Evolutionary conservation across 305 asterid species (phyloP).

Genomic region (Andrographis paniculata): DNA sequence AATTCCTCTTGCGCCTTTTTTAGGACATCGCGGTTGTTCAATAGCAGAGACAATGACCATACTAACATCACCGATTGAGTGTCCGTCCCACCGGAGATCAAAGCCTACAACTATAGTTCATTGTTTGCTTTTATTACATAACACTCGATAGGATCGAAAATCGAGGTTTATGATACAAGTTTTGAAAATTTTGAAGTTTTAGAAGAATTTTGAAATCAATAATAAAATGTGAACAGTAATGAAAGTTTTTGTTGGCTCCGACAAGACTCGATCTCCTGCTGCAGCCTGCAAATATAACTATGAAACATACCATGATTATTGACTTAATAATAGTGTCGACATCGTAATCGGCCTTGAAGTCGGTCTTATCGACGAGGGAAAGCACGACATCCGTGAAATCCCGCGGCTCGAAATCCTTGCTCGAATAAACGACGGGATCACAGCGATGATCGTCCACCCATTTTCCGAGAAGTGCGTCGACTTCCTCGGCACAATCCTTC

Average conservation of each 20-base stretch:
- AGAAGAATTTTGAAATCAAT: too few relatives aligned
- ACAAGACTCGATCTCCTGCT: too few relatives aligned
- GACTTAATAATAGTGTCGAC: conserved; percentile 27
- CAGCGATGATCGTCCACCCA: conserved; percentile 30
- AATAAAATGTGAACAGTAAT: too few relatives aligned
- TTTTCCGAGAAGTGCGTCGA: conserved; percentile 18
- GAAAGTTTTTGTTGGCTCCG: too few relatives aligned
- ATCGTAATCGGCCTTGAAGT: conserved; percentile 9
- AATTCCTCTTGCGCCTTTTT: conserved; percentile 19
- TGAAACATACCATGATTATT: conserved; percentile 7
- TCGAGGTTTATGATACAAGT: too few relatives aligned
- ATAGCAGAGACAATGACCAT: conserved; percentile 18
- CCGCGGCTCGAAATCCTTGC: conserved; percentile 5
- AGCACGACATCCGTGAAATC: conserved; percentile 35
- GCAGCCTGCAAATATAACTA: too few relatives aligned
- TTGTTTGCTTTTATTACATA: too few relatives aligned
- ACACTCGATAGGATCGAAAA: too few relatives aligned
- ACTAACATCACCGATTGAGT: conserved; percentile 5
- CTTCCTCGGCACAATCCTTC: conserved; percentile 19
- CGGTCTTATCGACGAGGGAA: conserved; percentile 4
- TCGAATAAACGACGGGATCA: conserved; percentile 5
- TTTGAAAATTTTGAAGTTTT: too few relatives aligned
- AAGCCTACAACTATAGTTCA: too few relatives aligned
- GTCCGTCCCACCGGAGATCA: conserved; percentile 17
- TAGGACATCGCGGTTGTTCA: conserved; percentile 10